phyloP scores from a whole-genome alignment of 163 green algal species.

The Coccomyxa subellipsoidea region DNA sequence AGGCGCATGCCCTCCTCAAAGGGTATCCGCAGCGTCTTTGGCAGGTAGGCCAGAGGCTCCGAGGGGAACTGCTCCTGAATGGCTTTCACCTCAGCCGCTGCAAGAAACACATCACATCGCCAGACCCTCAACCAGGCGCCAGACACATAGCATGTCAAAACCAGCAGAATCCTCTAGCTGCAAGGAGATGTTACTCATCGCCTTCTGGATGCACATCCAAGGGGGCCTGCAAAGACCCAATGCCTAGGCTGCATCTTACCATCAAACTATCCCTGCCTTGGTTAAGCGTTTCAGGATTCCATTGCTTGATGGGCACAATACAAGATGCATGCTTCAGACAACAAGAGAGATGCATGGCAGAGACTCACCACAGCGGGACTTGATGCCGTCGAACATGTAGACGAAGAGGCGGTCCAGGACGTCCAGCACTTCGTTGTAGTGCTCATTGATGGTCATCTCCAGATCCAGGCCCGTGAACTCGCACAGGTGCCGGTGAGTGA shows the following conservation, averaged over 20 bases:
- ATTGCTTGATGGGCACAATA: too few species aligned
- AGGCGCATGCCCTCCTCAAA: slow-evolving; percentile 94
- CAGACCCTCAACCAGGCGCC: too few species aligned
- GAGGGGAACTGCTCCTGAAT: slow-evolving; percentile 92
- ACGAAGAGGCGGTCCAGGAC: slow-evolving; percentile 93
- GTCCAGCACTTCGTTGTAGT: slow-evolving; percentile 96
- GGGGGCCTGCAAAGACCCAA: too few species aligned
- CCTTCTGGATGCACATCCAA: too few species aligned
- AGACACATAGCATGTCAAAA: too few species aligned
- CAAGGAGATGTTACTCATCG: too few species aligned
- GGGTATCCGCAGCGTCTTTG: slow-evolving; percentile 77
- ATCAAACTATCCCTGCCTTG: too few species aligned
- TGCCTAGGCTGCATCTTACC: too few species aligned
- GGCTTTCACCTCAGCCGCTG: slow-evolving; percentile 67
- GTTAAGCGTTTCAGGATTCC: too few species aligned
- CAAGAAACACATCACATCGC: not conserved
- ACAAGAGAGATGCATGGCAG: not conserved
- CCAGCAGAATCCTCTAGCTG: too few species aligned
- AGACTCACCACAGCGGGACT: slow-evolving; percentile 11
- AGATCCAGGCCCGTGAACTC: slow-evolving; percentile 99
- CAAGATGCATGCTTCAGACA: not conserved
- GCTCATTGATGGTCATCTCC: slow-evolving; percentile 97
- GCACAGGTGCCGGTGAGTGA: slow-evolving; percentile 98
- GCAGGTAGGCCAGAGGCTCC: slow-evolving; percentile 73
- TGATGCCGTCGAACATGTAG: slow-evolving; percentile 87